Evolutionary conservation across 345 rosid genomes (phyloP).

Genomic region (Euclidium syriacum): DNA sequence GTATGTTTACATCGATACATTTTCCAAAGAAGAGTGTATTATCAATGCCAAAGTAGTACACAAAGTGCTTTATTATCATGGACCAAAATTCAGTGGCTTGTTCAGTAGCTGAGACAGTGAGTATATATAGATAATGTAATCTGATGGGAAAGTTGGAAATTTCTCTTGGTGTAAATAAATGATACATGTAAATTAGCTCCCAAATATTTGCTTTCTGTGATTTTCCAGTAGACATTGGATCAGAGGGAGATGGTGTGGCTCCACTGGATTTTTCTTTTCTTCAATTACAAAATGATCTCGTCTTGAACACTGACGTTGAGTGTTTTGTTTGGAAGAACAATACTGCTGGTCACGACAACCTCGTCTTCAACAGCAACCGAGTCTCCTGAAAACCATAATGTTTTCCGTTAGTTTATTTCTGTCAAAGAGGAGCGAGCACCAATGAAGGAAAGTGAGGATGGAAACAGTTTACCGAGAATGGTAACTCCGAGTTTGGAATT

Average conservation of each 20-base stretch:
- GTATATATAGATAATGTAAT: neutral
- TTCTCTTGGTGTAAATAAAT: conserved; percentile 9
- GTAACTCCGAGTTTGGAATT: conserved; percentile 87
- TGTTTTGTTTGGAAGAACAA: conserved; percentile 88
- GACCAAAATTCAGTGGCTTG: conserved; percentile 19
- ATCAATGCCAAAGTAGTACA: neutral
- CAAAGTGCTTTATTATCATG: conserved; percentile 14
- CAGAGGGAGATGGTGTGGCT: conserved; percentile 9
- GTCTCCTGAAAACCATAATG: conserved; percentile 54
- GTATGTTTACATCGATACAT: neutral
- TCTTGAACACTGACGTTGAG: conserved; percentile 75
- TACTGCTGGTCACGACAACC: conserved; percentile 77
- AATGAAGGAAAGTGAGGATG: neutral
- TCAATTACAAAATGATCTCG: conserved; percentile 62
- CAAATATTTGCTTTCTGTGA: conserved; percentile 15
- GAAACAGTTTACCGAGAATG: conserved; percentile 59
- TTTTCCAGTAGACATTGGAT: conserved; percentile 7
- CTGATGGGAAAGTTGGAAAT: conserved; percentile 12
- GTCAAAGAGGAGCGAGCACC: neutral
- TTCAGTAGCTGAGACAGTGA: conserved; percentile 13
- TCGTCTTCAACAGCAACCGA: conserved; percentile 91
- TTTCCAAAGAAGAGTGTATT: neutral
- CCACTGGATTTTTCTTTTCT: neutral
- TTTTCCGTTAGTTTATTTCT: neutral
- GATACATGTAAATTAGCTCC: conserved; percentile 3